These are phyloP conservation scores for Crithidia fasciculata DNA, from an alignment of 208 protist species.

Conservation along the genomic window DNA sequence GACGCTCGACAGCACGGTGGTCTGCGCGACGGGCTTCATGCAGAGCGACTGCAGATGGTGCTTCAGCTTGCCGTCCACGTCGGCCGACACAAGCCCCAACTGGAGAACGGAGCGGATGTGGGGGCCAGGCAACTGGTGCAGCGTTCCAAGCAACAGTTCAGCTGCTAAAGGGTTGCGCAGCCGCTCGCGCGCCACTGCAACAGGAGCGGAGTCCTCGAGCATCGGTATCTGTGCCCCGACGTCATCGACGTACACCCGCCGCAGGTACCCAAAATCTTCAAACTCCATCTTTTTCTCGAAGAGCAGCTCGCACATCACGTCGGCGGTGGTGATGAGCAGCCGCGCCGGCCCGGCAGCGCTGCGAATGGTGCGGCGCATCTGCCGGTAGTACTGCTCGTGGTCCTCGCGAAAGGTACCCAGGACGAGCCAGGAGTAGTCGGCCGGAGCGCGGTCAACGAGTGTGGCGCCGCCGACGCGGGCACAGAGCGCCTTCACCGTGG, in stretches of 20 bases:
- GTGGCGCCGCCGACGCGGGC: constrained; percentile 45
- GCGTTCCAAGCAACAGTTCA: constrained; percentile 80
- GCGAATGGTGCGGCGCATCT: constrained; percentile 46
- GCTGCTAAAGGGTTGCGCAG: constrained; percentile 74
- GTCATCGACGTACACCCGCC: constrained; percentile 87
- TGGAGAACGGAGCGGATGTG: constrained; percentile 87
- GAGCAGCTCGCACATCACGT: constrained; percentile 78
- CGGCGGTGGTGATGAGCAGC: constrained; percentile 82
- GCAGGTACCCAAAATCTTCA: constrained; percentile 81
- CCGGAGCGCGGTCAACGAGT: constrained; percentile 57
- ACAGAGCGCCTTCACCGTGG: constrained; percentile 59
- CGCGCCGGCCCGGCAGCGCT: constrained; percentile 48
- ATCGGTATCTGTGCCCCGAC: constrained; percentile 73
- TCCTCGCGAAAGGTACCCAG: constrained; percentile 61
- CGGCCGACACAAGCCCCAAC: constrained; percentile 79
- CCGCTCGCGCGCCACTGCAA: constrained; percentile 57
- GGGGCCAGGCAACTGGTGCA: constrained; percentile 84
- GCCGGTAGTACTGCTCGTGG: constrained; percentile 56
- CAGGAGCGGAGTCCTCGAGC: constrained; percentile 51
- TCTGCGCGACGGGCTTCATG: constrained; percentile 76
- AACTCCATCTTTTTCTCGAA: constrained; percentile 91
- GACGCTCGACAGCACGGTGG: constrained; percentile 70
- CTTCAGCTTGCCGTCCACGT: constrained; percentile 66
- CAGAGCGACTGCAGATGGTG: constrained; percentile 81
- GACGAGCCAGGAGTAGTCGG: constrained; percentile 79